phyloP scores from a whole-genome alignment of 2,329 filamentous ascomycete genomes.

The Aphanocladium album region DNA sequence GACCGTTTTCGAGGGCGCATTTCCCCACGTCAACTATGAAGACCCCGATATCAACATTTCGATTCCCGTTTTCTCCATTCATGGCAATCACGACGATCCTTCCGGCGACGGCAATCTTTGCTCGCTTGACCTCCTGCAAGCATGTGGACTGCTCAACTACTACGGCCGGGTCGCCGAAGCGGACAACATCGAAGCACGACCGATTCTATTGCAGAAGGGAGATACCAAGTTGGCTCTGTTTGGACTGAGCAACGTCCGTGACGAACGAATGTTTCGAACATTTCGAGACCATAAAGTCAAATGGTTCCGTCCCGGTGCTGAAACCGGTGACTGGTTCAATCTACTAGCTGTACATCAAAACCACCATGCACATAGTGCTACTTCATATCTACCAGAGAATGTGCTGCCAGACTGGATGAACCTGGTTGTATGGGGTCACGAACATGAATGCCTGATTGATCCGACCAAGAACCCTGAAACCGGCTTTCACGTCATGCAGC shows the following conservation, averaged over 20 bases:
- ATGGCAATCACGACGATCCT: slow-evolving; percentile 96
- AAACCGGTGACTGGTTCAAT: slow-evolving; percentile 91
- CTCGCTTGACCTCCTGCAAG: slow-evolving; percentile 84
- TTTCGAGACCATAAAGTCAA: slow-evolving; percentile 91
- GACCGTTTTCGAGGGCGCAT: slow-evolving; percentile 83
- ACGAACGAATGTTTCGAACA: slow-evolving; percentile 89
- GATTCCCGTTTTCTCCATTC: slow-evolving; percentile 96
- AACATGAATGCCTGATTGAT: slow-evolving; percentile 92
- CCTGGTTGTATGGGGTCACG: slow-evolving; percentile 92
- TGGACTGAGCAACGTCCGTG: slow-evolving; percentile 90
- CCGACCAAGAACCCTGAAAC: slow-evolving; percentile 79
- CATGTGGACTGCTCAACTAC: slow-evolving; percentile 90
- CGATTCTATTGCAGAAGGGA: slow-evolving; percentile 88
- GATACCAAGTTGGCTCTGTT: slow-evolving; percentile 88
- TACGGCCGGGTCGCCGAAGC: slow-evolving; percentile 88
- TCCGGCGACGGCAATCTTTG: slow-evolving; percentile 93
- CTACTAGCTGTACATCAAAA: slow-evolving; percentile 94
- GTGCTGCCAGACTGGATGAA: slow-evolving; percentile 90
- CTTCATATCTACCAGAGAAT: slow-evolving; percentile 89
- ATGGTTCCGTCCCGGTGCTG: slow-evolving; percentile 78
- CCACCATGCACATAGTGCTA: slow-evolving; percentile 85
- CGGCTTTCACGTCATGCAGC: slow-evolving; percentile 93
- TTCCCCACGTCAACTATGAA: slow-evolving; percentile 95
- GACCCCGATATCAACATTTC: slow-evolving; percentile 95
- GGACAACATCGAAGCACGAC: slow-evolving; percentile 90